Evolutionary conservation across 1,139 yeast genomes (phyloP).

Genomic region (Yamadazyma membranifaciens): DNA sequence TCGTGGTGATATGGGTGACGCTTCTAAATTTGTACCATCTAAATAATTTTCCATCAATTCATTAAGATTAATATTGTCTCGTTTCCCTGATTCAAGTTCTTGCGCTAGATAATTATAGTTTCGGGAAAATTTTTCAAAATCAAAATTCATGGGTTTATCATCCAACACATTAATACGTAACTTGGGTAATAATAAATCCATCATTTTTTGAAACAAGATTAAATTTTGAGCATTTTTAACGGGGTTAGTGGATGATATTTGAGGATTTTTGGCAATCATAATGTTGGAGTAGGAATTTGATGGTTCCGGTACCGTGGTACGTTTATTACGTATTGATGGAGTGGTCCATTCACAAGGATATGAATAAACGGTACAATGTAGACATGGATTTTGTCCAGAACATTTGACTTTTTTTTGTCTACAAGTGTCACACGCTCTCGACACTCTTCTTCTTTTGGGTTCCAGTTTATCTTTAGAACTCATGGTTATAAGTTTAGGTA

Average conservation of each 20-base stretch:
- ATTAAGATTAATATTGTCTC: constrained; percentile 14
- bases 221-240: constrained; percentile 17
- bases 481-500: too few relatives aligned
- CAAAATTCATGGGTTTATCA: constrained; percentile 28
- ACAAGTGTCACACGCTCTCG: constrained; percentile 84
- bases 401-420: constrained; percentile 80
- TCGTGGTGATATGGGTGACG: constrained; percentile 9
- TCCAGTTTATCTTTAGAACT: constrained; percentile 15
- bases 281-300: constrained; percentile 16
- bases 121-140: constrained; percentile 33
- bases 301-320: constrained; percentile 32
- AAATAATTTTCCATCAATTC: constrained; percentile 27
- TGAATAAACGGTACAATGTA: constrained; percentile 85
- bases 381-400: constrained; percentile 85
- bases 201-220: constrained; percentile 25
- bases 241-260: constrained; percentile 9
- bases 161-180: constrained; percentile 39
- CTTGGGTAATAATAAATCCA: constrained; percentile 51
- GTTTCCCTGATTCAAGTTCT: constrained; percentile 17
- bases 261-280: constrained; percentile 11
- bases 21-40: constrained; percentile 14
- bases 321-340: constrained; percentile 63
- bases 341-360: constrained; percentile 70
- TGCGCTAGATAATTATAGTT: constrained; percentile 22
- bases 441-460: constrained; percentile 70